Conservation (phyloP, 768 basidiomycete species). For the Hydnum rufescens region DNA sequence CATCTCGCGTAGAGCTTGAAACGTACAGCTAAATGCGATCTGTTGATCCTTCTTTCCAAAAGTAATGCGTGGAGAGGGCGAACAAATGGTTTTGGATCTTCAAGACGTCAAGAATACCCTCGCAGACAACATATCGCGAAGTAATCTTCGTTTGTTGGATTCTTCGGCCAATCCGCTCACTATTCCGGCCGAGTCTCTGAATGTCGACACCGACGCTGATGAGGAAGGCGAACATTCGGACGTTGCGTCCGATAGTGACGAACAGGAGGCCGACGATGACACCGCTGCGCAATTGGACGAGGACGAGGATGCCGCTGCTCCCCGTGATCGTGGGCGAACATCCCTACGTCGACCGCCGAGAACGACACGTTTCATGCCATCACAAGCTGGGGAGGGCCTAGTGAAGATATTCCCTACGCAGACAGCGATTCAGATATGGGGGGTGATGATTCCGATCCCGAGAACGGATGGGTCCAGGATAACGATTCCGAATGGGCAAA, state of each 20-base stretch:
- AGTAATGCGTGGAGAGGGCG: conserved; percentile 89
- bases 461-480: conserved; percentile 20
- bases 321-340: conserved; percentile 26
- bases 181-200: conserved; percentile 21
- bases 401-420: conserved; percentile 39
- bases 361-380: conserved; percentile 24
- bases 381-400: conserved; percentile 17
- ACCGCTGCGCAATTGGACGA: conserved; percentile 17
- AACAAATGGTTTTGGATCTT: conserved; percentile 92
- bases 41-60: not conserved
- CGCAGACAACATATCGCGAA: conserved; percentile 60
- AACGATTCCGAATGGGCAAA: conserved; percentile 30
- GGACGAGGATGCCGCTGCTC: conserved; percentile 16
- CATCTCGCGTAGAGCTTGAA: conserved; percentile 10
- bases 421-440: conserved; percentile 60
- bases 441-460: conserved; percentile 57
- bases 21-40: not conserved
- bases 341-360: conserved; percentile 24
- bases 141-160: conserved; percentile 67
- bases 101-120: conserved; percentile 74
- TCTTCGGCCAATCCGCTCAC: conserved; percentile 53
- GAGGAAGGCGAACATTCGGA: conserved; percentile 17
- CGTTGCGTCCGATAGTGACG: conserved; percentile 10
- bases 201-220: conserved; percentile 18
- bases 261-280: conserved; percentile 16